Evolutionary conservation across 345 rosid genomes (phyloP).

Genomic region (Nephelium lappaceum): DNA sequence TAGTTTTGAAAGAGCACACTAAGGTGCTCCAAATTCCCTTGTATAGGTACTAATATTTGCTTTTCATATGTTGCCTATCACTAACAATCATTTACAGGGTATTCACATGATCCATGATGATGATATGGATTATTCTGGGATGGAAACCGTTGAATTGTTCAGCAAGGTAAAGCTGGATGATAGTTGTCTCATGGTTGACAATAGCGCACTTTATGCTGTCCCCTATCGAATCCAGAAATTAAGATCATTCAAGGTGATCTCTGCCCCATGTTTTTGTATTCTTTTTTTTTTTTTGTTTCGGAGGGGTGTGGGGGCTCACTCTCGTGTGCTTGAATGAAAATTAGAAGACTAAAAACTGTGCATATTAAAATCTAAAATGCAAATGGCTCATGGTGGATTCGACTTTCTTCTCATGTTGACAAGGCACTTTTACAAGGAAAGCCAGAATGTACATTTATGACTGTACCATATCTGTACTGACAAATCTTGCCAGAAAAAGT

Average conservation of each 20-base stretch:
- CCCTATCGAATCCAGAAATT: conserved; percentile 44
- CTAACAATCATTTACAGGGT: conserved; percentile 34
- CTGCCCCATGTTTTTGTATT: conserved; percentile 23
- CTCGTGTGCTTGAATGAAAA: neutral
- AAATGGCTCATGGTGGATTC: neutral
- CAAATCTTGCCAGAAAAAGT: neutral
- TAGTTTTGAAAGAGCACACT: neutral
- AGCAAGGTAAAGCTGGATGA: conserved; percentile 47
- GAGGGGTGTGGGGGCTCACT: neutral
- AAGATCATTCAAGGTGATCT: conserved; percentile 68
- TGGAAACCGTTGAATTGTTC: conserved; percentile 56
- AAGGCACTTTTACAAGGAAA: neutral
- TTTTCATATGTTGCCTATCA: conserved; percentile 1
- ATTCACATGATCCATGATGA: conserved; percentile 26
- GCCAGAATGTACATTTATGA: neutral
- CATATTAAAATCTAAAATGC: neutral
- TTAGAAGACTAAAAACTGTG: neutral
- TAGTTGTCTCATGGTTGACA: conserved; percentile 38
- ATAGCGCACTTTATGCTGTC: conserved; percentile 49
- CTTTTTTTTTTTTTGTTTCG: neutral
- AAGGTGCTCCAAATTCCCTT: neutral
- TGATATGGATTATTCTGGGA: conserved; percentile 30
- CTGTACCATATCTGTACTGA: neutral
- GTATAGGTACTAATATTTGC: neutral
- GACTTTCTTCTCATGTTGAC: neutral